Percentiles rank a stretch among this genome's conserved stretches.
phyloP scores from a whole-genome alignment of 805 yeast genomes.

The Candida golubevii region DNA sequence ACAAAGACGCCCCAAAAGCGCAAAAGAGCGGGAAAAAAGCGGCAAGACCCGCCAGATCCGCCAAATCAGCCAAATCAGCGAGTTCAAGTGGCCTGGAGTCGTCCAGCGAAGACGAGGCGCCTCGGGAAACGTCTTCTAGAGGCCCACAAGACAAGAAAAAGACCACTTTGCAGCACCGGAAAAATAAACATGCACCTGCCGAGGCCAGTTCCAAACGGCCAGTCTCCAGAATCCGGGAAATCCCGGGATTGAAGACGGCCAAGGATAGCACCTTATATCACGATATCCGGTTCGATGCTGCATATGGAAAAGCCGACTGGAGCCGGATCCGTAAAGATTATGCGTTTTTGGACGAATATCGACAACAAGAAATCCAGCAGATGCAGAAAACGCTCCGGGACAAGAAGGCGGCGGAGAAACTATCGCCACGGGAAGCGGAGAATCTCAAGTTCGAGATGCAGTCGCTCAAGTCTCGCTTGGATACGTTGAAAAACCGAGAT shows the following conservation, averaged over 20 bases:
- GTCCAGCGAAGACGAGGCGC: conserved; percentile 9
- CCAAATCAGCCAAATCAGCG: neutral
- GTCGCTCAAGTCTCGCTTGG: conserved; percentile 63
- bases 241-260: conserved; percentile 56
- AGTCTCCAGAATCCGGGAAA: conserved; percentile 65
- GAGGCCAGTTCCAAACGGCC: conserved; percentile 72
- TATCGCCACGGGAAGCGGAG: conserved; percentile 44
- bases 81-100: conserved; percentile 17
- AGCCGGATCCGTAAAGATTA: conserved; percentile 69
- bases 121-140: neutral
- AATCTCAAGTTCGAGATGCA: conserved; percentile 55
- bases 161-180: conserved; percentile 1
- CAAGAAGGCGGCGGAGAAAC: conserved; percentile 38
- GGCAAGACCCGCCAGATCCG: conserved; percentile 5
- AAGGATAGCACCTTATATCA: conserved; percentile 47
- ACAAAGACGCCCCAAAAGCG: conserved; percentile 14
- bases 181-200: conserved; percentile 81
- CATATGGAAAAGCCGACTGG: conserved; percentile 79
- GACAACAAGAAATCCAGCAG: conserved; percentile 65
- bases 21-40: conserved; percentile 10
- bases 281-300: conserved; percentile 89
- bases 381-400: conserved; percentile 56
- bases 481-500: conserved; percentile 68
- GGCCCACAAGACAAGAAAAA: conserved; percentile 24
- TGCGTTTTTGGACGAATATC: conserved; percentile 79